Conservation (phyloP, 179 eudicot species). For the Monotropa hypopitys region DNA sequence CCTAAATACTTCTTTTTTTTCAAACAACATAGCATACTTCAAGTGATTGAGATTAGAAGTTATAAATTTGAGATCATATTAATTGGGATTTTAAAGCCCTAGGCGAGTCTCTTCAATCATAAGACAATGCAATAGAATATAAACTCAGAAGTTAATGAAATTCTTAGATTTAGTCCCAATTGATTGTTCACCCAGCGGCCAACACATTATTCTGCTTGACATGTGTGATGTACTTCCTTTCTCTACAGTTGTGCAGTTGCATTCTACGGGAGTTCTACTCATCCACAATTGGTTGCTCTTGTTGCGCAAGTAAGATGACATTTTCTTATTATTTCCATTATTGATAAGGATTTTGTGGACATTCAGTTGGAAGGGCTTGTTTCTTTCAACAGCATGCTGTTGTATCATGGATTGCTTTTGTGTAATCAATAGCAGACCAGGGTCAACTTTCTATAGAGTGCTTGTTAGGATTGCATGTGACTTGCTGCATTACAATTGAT, state of each 20-base stretch:
- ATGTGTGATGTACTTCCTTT: background rate
- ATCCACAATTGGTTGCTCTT: slow-evolving; percentile 87
- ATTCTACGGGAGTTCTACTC: slow-evolving; percentile 64
- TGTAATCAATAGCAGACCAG: background rate
- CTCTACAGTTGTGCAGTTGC: slow-evolving; percentile 80
- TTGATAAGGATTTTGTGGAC: background rate
- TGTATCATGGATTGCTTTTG: background rate
- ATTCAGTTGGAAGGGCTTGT: background rate
- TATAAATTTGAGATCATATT: no score
- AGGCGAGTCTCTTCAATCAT: no score
- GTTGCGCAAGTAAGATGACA: slow-evolving; percentile 70
- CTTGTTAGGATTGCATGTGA: background rate
- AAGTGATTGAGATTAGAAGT: background rate
- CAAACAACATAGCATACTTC: background rate
- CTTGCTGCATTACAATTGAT: background rate
- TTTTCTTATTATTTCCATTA: slow-evolving; percentile 1
- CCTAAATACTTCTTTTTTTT: no score
- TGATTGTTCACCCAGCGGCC: no score
- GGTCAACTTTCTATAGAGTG: background rate
- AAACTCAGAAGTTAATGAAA: no score
- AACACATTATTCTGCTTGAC: no score
- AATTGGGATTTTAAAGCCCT: no score
- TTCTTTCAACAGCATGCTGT: background rate
- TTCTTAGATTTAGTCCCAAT: no score
- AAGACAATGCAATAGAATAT: no score